Evolutionary conservation across 73 alveolate genomes (phyloP), one percentile per base, ranked within the genome.

Genomic region (Blepharisma japonicum): DNA sequence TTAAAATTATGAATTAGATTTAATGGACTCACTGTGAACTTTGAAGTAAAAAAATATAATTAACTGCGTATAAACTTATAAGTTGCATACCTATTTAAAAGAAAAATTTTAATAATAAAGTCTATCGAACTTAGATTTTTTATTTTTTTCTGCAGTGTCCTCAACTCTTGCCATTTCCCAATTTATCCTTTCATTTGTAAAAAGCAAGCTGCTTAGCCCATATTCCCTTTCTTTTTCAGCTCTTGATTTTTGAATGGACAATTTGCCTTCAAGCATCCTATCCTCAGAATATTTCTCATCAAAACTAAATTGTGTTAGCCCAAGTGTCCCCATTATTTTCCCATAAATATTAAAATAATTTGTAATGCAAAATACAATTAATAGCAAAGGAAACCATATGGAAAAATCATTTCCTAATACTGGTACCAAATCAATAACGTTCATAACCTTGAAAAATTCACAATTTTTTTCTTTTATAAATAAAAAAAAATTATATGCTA

Each of bases 271-370:
- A 61, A 14, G 47, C 18, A 61, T 25, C 23, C 23, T 61, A 61
- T 61, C 74, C 18, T n/a, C 39, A 20, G 74, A 14, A 25, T 18
- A 14, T 25, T 61, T 61, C 3, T 14, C 46, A 8, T 14, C 39
- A 61, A 61, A 25, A 25, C 74, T 61, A n/a, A 61, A 61, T 11
- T 25, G 14, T 9, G 38, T 25, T 48, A 61, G 14, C 23, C 74
- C 74, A 61, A 61, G 39, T 2, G 74, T 39, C 3, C 49, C 11
- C 74, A 61, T 61, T 14, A 61, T 14, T 25, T 25, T 61, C 23
- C 74, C 74, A 61, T 61, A 61, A 61, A 25, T 39, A 14, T 61
- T n/a, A 70, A 70, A 70, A 70, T 14, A n/a, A 25, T 47, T 70
- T 9, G 27, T 72, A 25, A 70, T 14, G 46, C 32, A 48, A 47